These are phyloP conservation scores for Fusarium sororula DNA, from an alignment of 2,329 filamentous ascomycete species.

Conservation along the genomic window DNA sequence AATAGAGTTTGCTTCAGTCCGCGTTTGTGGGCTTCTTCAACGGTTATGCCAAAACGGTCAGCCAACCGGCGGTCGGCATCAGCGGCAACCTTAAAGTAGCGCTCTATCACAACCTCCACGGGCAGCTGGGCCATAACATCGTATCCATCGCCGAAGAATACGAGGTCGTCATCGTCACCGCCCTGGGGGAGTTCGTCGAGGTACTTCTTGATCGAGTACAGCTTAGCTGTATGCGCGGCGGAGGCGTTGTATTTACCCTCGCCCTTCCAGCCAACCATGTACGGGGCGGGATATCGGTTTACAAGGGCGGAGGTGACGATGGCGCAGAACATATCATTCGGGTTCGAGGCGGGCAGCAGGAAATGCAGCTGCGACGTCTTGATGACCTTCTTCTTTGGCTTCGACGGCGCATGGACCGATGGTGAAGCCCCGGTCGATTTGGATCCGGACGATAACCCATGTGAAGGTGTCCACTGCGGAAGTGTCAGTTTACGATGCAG, in stretches of 20 bases:
- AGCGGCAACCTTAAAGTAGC: constrained; percentile 66
- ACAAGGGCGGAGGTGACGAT: constrained; percentile 50
- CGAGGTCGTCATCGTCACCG: constrained; percentile 63
- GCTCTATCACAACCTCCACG: constrained; percentile 67
- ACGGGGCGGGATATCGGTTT: constrained; percentile 51
- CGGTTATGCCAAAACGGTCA: constrained; percentile 56
- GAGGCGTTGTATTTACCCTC: constrained; percentile 37
- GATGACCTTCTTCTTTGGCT: not conserved
- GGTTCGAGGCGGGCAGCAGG: constrained; percentile 49
- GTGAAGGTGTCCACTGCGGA: constrained; percentile 19
- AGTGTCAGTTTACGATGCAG: constrained; percentile 1
- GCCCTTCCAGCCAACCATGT: constrained; percentile 52
- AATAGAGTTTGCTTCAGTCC: constrained; percentile 52
- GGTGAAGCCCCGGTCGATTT: constrained; percentile 13
- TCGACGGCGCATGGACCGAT: constrained; percentile 4
- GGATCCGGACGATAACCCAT: constrained; percentile 9
- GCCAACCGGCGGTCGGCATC: constrained; percentile 62
- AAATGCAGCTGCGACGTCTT: constrained; percentile 49
- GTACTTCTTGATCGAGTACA: constrained; percentile 48
- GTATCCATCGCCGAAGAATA: constrained; percentile 70
- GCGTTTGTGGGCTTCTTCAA: constrained; percentile 42
- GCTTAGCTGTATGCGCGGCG: constrained; percentile 19
- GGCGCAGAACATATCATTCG: constrained; percentile 52
- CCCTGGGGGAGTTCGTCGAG: constrained; percentile 49
- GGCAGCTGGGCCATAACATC: constrained; percentile 74